A percentile compares a stretch with the other conserved stretches of the same genome.
These are phyloP conservation scores for Chrysoporthe puriensis DNA, from an alignment of 2,329 filamentous ascomycete species.

Conservation along the genomic window DNA sequence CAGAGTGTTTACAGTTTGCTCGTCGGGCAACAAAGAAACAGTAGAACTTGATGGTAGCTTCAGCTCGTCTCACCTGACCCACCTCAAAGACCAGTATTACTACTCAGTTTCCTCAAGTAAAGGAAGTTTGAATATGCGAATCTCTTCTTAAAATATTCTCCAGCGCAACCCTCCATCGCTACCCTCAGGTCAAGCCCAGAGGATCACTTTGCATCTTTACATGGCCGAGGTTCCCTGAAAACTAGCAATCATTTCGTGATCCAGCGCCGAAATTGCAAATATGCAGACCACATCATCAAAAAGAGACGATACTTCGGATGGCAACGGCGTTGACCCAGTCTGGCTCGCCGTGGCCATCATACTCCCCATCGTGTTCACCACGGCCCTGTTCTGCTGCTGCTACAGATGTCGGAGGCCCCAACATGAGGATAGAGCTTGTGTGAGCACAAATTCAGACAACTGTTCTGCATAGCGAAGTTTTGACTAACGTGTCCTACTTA, in stretches of 20 bases:
- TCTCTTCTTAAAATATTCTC: neutral
- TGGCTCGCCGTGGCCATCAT: constrained; percentile 24
- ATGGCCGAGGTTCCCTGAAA: neutral
- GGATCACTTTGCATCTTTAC: neutral
- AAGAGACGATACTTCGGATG: constrained; percentile 11
- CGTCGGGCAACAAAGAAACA: neutral
- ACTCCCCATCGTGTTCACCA: constrained; percentile 8
- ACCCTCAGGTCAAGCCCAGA: neutral
- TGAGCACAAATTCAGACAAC: neutral
- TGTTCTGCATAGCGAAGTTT: neutral
- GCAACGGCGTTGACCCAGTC: constrained; percentile 15
- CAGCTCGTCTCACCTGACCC: neutral
- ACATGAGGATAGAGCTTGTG: neutral
- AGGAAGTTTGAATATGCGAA: neutral
- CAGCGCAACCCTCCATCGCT: neutral
- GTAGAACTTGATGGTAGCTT: neutral
- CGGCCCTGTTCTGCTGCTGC: constrained; percentile 14
- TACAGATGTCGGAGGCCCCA: constrained; percentile 8
- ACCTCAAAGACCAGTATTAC: neutral
- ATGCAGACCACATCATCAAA: constrained; percentile 12
- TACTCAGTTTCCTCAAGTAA: neutral
- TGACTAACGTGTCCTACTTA: neutral
- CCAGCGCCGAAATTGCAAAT: neutral
- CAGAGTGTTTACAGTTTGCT: neutral
- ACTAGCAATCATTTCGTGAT: neutral